Evolutionary conservation across 345 rosid species (phyloP), one percentile per base, ranked within the genome.

Genomic region (Excoecaria agallocha): DNA sequence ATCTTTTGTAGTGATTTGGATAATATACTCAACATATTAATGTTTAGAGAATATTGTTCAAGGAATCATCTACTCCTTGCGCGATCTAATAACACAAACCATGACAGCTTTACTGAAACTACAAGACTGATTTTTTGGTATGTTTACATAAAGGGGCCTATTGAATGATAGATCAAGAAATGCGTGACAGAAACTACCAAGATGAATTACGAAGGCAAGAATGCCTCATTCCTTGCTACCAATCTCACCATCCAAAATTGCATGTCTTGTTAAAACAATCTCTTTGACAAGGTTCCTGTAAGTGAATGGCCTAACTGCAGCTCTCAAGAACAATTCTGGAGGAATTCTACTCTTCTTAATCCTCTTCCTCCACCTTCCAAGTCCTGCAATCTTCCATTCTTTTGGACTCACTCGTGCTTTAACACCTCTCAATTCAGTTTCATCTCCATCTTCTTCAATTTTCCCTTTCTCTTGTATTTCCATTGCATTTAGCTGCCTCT

Each of bases 271-370:
- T 58, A 94, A 78, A 69, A 91, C 97, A 76, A 94, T 91, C 87
- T 94, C 98, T 84, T 94, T 94, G 64, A 94, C 97, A 38, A 92
- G 95, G 81, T 94, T 92, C 76, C 93, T 87, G 79, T 92, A 94
- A 49, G 93, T 89, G 67, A 94, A 94, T 0, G 97, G 97, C 70
- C 94, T 81, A 69, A 94, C 94, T 6, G 97, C 95, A 3, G 97
- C 95, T 46, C 88, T 82, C 78, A 94, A 72, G 77, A 94, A 94
- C 35, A 92, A 71, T 74, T 89, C 94, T 0, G 97, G 98, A 11
- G 97, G 98, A 65, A 94, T 88, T 74, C 70, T 89, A 77, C 89
- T 87, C 89, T 87, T 92, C 88, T 70, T 89, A 37, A 84, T 85
- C 88, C 87, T 89, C 84, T 80, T 90, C 86, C 85, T 80, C 93